Base-by-base conservation (phyloP, 225 moss, liverwort and hornwort species). In the Climacium dendroides region DNA sequence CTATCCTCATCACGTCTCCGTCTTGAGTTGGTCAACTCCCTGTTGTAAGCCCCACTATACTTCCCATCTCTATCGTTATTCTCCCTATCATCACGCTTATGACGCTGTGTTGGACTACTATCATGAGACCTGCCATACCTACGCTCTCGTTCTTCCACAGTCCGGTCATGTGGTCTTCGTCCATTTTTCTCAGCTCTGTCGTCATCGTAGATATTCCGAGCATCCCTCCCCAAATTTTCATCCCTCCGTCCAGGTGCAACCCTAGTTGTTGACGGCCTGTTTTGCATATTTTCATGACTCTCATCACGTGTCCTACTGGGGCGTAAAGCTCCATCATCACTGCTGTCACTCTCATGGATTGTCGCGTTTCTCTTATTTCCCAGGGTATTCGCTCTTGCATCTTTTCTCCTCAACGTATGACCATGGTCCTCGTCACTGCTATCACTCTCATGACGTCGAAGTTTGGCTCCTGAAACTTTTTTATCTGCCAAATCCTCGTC, bases 401-500 rank as follows among this genome's bases (percentile, higher is more conserved):
- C 85, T 82, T 82, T 89, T 58, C 85, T 87, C 78, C 82, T 87
- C 53, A 77, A 29, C 53, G 34, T 67, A 43, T 69, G 78, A 74
- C 64, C 73, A 72, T 58, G 83, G 63, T 87, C 87, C 75, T 87
- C 89, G 76, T 89, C 91, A 86, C 90, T 92, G 73, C 87, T 86
- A 83, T 85, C 91, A 87, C 87, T 90, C 85, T 79, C 93, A 39
- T 81, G 83, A 71, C 86, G 89, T 47, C 79, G 90, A 71, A 58
- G 80, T 66, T 78, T 86, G 53, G 81, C 35, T 78, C 89, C 90
- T 50, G 81, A 84, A 37, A 32, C 60, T 66, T 81, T 85, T 84
- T 76, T 80, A 52, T 86, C 89, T 11, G 50, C 84, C 74, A 84
- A 63, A 61, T 87, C 85, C 63, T 91, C 92, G 50, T 86, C 89